A percentile compares a stretch with the other conserved stretches of the same genome.
phyloP scores from a whole-genome alignment of 768 basidiomycete species.

The Krasilnikovozyma curviuscula region DNA sequence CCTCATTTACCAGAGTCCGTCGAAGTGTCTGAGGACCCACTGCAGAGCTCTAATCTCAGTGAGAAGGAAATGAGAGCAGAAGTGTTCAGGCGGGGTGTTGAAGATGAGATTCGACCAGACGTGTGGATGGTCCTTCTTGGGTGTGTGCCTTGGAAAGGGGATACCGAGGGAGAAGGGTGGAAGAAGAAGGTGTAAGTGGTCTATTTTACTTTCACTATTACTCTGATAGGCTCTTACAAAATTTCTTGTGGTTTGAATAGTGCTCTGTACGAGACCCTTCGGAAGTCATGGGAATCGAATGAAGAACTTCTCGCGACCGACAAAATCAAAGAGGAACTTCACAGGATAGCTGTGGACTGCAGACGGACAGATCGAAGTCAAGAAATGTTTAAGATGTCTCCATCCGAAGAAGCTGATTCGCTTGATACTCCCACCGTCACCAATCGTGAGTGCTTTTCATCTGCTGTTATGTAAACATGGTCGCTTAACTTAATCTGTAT shows the following conservation, averaged over 20 bases:
- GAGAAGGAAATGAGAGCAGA: constrained; percentile 24
- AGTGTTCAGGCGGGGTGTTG: constrained; percentile 35
- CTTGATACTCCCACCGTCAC: not conserved
- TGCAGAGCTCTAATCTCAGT: no score
- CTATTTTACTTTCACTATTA: not conserved
- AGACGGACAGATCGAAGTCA: constrained; percentile 90
- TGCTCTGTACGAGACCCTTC: constrained; percentile 24
- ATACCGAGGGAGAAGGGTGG: constrained; percentile 39
- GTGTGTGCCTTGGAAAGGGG: constrained; percentile 61
- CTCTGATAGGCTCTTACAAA: constrained; percentile 28
- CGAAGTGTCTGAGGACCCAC: no score
- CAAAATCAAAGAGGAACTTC: constrained; percentile 22
- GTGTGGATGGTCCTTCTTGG: constrained; percentile 84
- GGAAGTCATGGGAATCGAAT: not conserved
- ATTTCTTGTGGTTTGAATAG: constrained; percentile 20
- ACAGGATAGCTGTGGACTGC: constrained; percentile 90
- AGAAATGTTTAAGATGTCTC: constrained; percentile 46
- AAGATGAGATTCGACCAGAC: constrained; percentile 42
- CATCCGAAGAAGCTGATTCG: constrained; percentile 38
- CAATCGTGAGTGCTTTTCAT: not conserved
- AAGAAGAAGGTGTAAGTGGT: constrained; percentile 39
- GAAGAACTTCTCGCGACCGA: not conserved
- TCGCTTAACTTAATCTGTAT: not conserved
- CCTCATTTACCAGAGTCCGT: no score
- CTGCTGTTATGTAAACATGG: not conserved